A percentile compares a stretch with the other conserved stretches of the same genome.
phyloP scores from a whole-genome alignment of 345 rosid species.

The Odontarrhena argentea region DNA sequence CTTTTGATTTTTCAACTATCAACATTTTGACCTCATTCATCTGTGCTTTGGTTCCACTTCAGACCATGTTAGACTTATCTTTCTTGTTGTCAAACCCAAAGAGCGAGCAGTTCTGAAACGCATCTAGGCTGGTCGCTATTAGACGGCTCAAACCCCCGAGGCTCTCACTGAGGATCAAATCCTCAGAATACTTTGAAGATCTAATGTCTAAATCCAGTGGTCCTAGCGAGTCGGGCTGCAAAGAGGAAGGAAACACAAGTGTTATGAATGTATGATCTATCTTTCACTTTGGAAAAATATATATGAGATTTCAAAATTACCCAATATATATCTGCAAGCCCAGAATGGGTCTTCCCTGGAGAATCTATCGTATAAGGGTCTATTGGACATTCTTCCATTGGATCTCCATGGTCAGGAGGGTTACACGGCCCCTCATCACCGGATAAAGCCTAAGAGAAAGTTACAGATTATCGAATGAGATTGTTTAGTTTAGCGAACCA shows the following conservation, averaged over 20 bases:
- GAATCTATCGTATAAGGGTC: conserved; percentile 47
- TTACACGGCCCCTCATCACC: conserved; percentile 41
- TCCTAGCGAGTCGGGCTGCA: conserved; percentile 95
- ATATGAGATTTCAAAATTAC: conserved; percentile 40
- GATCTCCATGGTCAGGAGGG: conserved; percentile 46
- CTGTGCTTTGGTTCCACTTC: conserved; percentile 46
- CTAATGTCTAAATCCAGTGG: conserved; percentile 72
- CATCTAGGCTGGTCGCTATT: conserved; percentile 92
- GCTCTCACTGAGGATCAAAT: conserved; percentile 70
- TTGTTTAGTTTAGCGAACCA: conserved; percentile 17
- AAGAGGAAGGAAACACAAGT: neutral
- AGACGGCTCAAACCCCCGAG: conserved; percentile 83
- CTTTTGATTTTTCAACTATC: conserved; percentile 32
- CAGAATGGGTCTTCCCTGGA: conserved; percentile 54
- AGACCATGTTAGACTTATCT: conserved; percentile 61
- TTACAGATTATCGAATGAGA: conserved; percentile 5
- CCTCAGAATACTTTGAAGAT: conserved; percentile 73
- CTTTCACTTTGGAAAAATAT: neutral
- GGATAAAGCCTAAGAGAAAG: conserved; percentile 50
- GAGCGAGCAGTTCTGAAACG: conserved; percentile 81
- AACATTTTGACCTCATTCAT: conserved; percentile 38
- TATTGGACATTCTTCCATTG: conserved; percentile 47
- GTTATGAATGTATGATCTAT: neutral
- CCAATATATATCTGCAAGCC: conserved; percentile 79
- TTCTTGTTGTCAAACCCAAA: conserved; percentile 71